Evolutionary conservation across 202 grass and related monocot species (phyloP).

Genomic region (Alloteropsis angusta): DNA sequence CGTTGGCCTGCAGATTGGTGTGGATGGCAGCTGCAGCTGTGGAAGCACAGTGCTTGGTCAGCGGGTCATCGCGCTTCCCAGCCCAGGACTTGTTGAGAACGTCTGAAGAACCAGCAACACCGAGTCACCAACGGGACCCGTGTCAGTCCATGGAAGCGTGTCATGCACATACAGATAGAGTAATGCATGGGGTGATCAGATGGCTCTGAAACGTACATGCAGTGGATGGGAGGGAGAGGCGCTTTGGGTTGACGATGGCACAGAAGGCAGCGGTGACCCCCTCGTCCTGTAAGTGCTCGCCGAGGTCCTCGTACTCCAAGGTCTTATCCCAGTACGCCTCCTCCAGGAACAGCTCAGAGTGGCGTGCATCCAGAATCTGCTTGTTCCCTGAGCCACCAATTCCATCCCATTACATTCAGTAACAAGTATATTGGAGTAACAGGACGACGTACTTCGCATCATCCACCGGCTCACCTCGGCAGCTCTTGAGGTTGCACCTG

Average conservation of each 20-base stretch:
- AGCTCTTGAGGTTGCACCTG: conserved; percentile 51
- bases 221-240: conserved; percentile 10
- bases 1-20: conserved; percentile 61
- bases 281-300: conserved; percentile 38
- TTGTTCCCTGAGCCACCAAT: conserved; percentile 56
- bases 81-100: conserved; percentile 51
- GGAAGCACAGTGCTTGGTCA: conserved; percentile 35
- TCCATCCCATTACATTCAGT: conserved; percentile 12
- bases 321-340: conserved; percentile 45
- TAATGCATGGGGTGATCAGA: neutral
- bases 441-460: neutral
- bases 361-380: conserved; percentile 80
- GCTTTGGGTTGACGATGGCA: conserved; percentile 54
- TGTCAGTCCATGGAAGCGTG: neutral
- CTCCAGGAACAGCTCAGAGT: conserved; percentile 81
- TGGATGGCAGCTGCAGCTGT: conserved; percentile 56
- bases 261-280: conserved; percentile 29
- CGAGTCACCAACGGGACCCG: neutral
- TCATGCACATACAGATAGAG: neutral
- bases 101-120: conserved; percentile 23
- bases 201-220: conserved; percentile 30
- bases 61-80: conserved; percentile 24
- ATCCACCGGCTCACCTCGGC: conserved; percentile 43
- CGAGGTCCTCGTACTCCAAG: conserved; percentile 70
- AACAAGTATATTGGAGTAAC: neutral